phyloP scores from a whole-genome alignment of 352 stramenopile species.

The Phytophthora melonis region DNA sequence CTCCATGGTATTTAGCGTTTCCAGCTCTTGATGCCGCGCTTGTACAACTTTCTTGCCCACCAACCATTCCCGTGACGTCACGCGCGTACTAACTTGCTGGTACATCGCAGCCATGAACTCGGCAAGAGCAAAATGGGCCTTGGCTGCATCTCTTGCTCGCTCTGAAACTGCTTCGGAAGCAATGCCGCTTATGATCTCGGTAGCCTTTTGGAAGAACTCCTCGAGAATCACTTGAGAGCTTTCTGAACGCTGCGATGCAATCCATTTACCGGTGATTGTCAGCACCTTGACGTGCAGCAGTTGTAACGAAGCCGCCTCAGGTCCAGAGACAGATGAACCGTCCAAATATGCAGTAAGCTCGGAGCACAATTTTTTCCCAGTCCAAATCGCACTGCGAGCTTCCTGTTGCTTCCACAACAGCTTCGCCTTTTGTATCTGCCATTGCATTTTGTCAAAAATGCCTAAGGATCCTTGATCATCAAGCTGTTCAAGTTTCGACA shows the following conservation, averaged over 20 bases:
- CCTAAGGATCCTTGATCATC: conserved; percentile 41
- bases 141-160: conserved; percentile 64
- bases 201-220: conserved; percentile 91
- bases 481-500: conserved; percentile 73
- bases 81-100: conserved; percentile 83
- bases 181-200: conserved; percentile 64
- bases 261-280: conserved; percentile 92
- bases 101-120: conserved; percentile 94
- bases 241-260: conserved; percentile 93
- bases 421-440: conserved; percentile 83
- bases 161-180: conserved; percentile 41
- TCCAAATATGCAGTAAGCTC: conserved; percentile 51
- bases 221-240: conserved; percentile 93
- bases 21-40: conserved; percentile 67
- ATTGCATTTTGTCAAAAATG: conserved; percentile 59
- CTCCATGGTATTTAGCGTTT: conserved; percentile 72
- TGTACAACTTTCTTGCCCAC: conserved; percentile 79
- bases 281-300: conserved; percentile 72
- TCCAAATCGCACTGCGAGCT: conserved; percentile 76
- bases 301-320: conserved; percentile 40
- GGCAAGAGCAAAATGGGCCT: conserved; percentile 88
- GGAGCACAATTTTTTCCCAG: conserved; percentile 60
- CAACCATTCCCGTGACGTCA: conserved; percentile 92
- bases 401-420: conserved; percentile 84
- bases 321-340: conserved; percentile 20